These are phyloP conservation scores for Cyclotella sp. DNA, from an alignment of 108 stramenopile genomes.

Conservation along the genomic window DNA sequence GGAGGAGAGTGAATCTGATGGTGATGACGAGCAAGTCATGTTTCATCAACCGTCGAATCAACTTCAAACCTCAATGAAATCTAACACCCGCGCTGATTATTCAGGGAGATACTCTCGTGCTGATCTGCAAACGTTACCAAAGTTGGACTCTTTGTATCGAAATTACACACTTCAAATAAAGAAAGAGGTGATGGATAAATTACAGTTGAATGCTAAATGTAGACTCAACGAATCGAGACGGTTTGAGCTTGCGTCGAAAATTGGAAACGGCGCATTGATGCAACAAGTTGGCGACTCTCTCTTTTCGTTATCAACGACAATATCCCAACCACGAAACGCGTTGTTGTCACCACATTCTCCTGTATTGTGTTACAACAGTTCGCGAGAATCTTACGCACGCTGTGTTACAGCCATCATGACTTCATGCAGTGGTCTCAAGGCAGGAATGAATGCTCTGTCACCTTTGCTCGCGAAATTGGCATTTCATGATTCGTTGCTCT, in stretches of 20 bases:
- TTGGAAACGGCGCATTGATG: constrained; percentile 42
- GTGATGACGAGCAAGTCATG: constrained; percentile 49
- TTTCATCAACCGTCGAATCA: constrained; percentile 19
- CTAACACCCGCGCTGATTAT: constrained; percentile 8
- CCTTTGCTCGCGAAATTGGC: constrained; percentile 64
- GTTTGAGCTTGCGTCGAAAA: constrained; percentile 38
- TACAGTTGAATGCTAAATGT: not conserved
- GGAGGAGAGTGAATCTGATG: constrained; percentile 58
- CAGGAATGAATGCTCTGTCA: constrained; percentile 55
- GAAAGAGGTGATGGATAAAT: constrained; percentile 24
- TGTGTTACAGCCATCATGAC: constrained; percentile 54
- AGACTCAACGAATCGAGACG: constrained; percentile 20
- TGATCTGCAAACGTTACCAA: constrained; percentile 67
- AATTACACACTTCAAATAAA: constrained; percentile 33
- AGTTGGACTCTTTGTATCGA: constrained; percentile 69
- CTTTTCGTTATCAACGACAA: constrained; percentile 7
- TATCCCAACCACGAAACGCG: constrained; percentile 13
- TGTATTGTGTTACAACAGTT: constrained; percentile 3
- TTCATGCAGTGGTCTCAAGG: constrained; percentile 57
- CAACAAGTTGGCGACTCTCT: constrained; percentile 38
- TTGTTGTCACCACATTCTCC: constrained; percentile 13
- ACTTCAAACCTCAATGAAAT: constrained; percentile 16
- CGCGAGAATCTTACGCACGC: constrained; percentile 41
- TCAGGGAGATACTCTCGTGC: constrained; percentile 51
- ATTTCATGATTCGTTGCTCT: constrained; percentile 44